Percentiles rank a stretch among this genome's conserved stretches.
Evolutionary conservation across 1,139 yeast genomes (phyloP).

Genomic region (Saccharomyces hybrid): DNA sequence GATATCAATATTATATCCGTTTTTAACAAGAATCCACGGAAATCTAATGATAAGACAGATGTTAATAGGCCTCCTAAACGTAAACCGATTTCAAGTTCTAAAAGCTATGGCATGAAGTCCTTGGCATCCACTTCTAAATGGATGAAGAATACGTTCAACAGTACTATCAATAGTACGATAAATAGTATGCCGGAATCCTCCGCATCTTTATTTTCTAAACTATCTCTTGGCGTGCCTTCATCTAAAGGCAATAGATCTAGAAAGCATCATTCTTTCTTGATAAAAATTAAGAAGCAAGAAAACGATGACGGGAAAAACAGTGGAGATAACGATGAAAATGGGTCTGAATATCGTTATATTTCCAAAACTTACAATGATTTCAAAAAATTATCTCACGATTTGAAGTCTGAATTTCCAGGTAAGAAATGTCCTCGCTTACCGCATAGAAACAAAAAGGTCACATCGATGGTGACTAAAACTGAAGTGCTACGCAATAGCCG

Average conservation of each 20-base stretch:
- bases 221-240: slow-evolving; percentile 22
- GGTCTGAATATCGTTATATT: neutral
- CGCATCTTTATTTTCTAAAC: slow-evolving; percentile 19
- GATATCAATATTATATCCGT: slow-evolving; percentile 65
- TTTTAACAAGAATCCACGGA: slow-evolving; percentile 12
- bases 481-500: neutral
- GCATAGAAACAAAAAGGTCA: slow-evolving; percentile 40
- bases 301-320: neutral
- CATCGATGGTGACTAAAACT: slow-evolving; percentile 13
- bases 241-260: slow-evolving; percentile 5
- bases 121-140: slow-evolving; percentile 15
- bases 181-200: slow-evolving; percentile 16
- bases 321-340: neutral
- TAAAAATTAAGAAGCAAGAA: slow-evolving; percentile 35
- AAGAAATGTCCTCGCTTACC: slow-evolving; percentile 61
- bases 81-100: neutral
- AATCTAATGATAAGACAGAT: neutral
- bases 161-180: neutral
- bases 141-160: slow-evolving; percentile 31
- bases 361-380: slow-evolving; percentile 42
- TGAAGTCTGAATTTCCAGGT: slow-evolving; percentile 61
- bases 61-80: neutral
- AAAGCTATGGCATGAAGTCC: slow-evolving; percentile 1
- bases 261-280: slow-evolving; percentile 35
- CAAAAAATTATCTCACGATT: slow-evolving; percentile 42